Evolutionary conservation across 1,284 basidiomycete genomes (phyloP), one percentile per base, ranked within the genome.

Genomic region (Vanrija pseudolonga): DNA sequence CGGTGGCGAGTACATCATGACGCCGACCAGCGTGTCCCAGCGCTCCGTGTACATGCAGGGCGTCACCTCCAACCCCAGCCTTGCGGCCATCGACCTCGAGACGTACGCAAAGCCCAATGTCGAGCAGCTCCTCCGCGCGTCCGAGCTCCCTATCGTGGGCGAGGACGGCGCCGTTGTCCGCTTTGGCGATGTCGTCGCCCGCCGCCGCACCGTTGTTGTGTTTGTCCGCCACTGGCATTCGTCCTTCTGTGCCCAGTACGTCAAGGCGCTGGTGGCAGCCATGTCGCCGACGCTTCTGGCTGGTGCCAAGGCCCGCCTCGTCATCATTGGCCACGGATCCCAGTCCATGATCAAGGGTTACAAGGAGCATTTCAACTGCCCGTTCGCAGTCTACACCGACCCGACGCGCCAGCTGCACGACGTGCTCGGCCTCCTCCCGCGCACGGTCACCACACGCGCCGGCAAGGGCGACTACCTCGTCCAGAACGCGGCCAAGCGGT

Each of bases 171-270:
- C 83, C 8, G 78, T 81, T 11, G 77, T 88, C 40, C 78, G 77
- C 23, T 93, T 94, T 61, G 86, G 88, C 2, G 83, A 87, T 45
- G 71, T 94, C 24, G 87, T 90, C 68, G 79, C 78, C 47, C 48
- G 49, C 3, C 51, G 60, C 48, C 62, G 63, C 68, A 88, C 87
- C 1, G 80, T 92, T 53, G 84, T 92, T 49, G 68, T 77, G 45
- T 80, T 80, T 58, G 76, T 80, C 17, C 67, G 75, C n/a, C 75
- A 77, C 63, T 77, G 73, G 74, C 77, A 73, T 62, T 92, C 89
- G 65, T 85, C 87, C 3, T 76, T 85, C 28, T 90, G 88, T 71
- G 88, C 90, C 68, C 88, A 92, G 68, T 95, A 93, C 72, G 84
- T 92, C 79, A 80, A 83, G 50, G 84, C 84, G 32, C 79, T 92